Conservation (phyloP, 495 filamentous ascomycete genomes). For the Annulohypoxylon bovei region DNA sequence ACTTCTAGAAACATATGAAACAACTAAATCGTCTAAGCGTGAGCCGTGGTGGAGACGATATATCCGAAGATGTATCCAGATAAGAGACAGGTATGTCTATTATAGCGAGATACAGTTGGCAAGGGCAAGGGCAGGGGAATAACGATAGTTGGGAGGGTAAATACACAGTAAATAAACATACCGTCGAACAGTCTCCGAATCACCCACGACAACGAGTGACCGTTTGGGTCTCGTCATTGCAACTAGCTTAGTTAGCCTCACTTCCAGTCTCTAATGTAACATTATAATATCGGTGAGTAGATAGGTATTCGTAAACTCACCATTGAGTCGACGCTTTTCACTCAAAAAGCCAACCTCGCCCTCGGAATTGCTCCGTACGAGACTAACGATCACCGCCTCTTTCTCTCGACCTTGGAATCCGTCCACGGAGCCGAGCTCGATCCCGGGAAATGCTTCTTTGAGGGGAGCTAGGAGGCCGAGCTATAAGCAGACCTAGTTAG, state of each 20-base stretch:
- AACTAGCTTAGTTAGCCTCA: slow-evolving; percentile 59
- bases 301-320: slow-evolving; percentile 56
- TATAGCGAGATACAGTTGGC: slow-evolving; percentile 2
- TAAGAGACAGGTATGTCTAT: slow-evolving; percentile 3
- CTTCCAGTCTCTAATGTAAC: neutral
- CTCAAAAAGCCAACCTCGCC: slow-evolving; percentile 92
- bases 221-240: slow-evolving; percentile 95
- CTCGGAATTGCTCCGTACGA: slow-evolving; percentile 88
- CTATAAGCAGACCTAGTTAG: slow-evolving; percentile 46
- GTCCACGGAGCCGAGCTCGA: slow-evolving; percentile 95
- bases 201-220: slow-evolving; percentile 89
- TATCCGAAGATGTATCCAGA: slow-evolving; percentile 4
- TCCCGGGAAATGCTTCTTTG: slow-evolving; percentile 79
- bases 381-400: slow-evolving; percentile 89
- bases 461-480: slow-evolving; percentile 79
- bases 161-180: slow-evolving; percentile 55
- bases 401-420: slow-evolving; percentile 98
- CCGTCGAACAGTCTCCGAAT: slow-evolving; percentile 89
- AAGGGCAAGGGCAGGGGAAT: neutral
- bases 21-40: slow-evolving; percentile 26
- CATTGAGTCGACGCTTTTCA: slow-evolving; percentile 93
- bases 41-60: neutral
- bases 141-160: slow-evolving; percentile 12
- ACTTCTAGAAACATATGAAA: slow-evolving; percentile 27
- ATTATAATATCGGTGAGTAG: neutral